Base-by-base conservation (phyloP, 2,329 filamentous ascomycete genomes). In the Hymenoscyphus scutula region DNA sequence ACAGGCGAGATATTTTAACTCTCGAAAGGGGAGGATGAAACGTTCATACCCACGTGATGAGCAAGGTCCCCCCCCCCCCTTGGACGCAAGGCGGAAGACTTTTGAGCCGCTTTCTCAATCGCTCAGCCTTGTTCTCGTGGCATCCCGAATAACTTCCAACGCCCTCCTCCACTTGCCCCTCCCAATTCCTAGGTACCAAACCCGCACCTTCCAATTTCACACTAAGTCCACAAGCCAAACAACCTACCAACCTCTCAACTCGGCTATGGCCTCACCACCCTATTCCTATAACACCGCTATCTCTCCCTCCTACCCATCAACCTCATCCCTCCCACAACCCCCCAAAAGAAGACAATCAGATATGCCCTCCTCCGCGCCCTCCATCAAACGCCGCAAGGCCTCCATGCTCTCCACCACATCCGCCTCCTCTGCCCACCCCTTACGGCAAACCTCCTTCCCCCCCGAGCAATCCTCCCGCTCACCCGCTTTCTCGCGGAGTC, bases 361-460 rank as follows among this genome's bases (percentile, higher is more conserved):
- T 65, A 79, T 81, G 58, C 72, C 80, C 10, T 80, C 80, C 38
- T 77, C 80, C 54, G 77, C 76, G 2, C 80, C 78, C 0, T 74
- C 78, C 17, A 75, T 79, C 55, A 91, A 91, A 73, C 87, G 88
- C 55, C 88, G 90, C 72, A 93, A 93, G 73, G 82, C 87, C 5
- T 91, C 88, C 13, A 83, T 76, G 65, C 79, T 86, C 67, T 87
- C 87, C 3, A 78, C 81, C 29, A 76, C 81, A 8, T 84, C 84
- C 7, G 71, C 73, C 15, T 69, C 72, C 17, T 83, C 84, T 1
- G 79, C 83, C 0, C 89, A 91, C 67, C 89, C 89, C 1, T 84
- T 95, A 1, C 89, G 91, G 45, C 89, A 92, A 72, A 93, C 91
- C 4, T 92, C 90, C 0, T 95, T 92, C 72, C 89, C 90, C 0